Conservation (phyloP, 1,284 basidiomycete genomes). For the Rhizopogon hawkerae region DNA sequence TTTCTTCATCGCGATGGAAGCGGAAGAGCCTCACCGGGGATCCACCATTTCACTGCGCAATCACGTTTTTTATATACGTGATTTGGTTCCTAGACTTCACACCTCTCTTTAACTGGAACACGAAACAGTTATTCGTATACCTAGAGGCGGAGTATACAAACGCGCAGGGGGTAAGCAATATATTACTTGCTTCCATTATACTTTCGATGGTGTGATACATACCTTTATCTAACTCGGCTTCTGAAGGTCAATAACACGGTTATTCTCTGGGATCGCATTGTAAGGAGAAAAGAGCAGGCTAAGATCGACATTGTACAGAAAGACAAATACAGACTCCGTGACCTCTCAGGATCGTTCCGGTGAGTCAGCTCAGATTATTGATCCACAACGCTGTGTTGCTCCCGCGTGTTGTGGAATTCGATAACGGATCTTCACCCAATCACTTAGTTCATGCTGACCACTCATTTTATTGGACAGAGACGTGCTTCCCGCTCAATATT, state of each 20-base stretch:
- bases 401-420: conserved; percentile 3
- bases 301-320: conserved; percentile 54
- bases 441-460: not conserved
- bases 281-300: conserved; percentile 70
- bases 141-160: conserved; percentile 74
- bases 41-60: conserved; percentile 5
- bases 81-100: conserved; percentile 50
- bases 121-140: conserved; percentile 86
- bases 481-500: conserved; percentile 58
- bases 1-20: conserved; percentile 16
- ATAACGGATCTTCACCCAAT: not conserved
- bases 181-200: conserved; percentile 6
- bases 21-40: conserved; percentile 20
- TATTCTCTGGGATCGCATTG: conserved; percentile 87
- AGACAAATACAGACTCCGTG: conserved; percentile 82
- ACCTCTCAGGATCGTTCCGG: conserved; percentile 72
- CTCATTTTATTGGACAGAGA: conserved; percentile 36
- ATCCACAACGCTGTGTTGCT: conserved; percentile 3
- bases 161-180: conserved; percentile 52
- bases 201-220: conserved; percentile 1
- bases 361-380: conserved; percentile 33
- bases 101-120: conserved; percentile 88
- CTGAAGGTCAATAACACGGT: conserved; percentile 70
- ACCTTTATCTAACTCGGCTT: conserved; percentile 8
- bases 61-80: conserved; percentile 5